Percentiles rank a stretch among this genome's conserved stretches.
phyloP scores from a whole-genome alignment of 2,329 filamentous ascomycete species.

The Neopestalotiopsis sp. region DNA sequence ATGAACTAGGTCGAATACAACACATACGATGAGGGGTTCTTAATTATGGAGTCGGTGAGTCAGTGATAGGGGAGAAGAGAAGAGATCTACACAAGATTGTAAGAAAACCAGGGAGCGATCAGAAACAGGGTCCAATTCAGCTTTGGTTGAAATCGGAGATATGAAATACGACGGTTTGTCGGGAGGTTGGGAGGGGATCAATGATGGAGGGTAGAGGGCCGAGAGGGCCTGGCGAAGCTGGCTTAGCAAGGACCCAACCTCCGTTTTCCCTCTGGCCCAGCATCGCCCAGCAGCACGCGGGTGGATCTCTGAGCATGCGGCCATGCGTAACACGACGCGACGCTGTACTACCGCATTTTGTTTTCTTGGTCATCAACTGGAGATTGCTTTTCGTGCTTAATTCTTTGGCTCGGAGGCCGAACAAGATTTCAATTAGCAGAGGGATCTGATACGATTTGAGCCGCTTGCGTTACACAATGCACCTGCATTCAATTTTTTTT shows the following conservation, averaged over 20 bases:
- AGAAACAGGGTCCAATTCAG: background rate
- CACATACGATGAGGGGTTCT: background rate
- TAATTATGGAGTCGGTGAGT: background rate
- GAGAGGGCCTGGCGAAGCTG: background rate
- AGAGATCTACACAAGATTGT: background rate
- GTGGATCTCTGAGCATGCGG: background rate
- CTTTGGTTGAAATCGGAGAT: background rate
- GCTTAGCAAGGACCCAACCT: background rate
- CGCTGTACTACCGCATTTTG: background rate
- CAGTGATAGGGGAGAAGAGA: background rate
- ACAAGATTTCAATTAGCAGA: background rate
- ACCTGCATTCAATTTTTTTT: background rate
- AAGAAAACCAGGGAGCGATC: background rate
- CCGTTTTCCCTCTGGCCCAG: background rate
- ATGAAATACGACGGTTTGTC: background rate
- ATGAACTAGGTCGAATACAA: background rate
- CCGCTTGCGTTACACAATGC: background rate
- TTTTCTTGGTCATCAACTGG: background rate
- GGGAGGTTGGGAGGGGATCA: background rate
- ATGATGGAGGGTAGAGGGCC: background rate
- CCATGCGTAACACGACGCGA: conserved; percentile 1
- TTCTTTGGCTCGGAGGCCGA: background rate
- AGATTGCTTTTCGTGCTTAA: background rate
- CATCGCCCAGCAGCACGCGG: background rate
- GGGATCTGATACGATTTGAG: background rate